Evolutionary conservation across 1,284 basidiomycete species (phyloP).

Genomic region (Cutaneotrichosporon arboriforme): DNA sequence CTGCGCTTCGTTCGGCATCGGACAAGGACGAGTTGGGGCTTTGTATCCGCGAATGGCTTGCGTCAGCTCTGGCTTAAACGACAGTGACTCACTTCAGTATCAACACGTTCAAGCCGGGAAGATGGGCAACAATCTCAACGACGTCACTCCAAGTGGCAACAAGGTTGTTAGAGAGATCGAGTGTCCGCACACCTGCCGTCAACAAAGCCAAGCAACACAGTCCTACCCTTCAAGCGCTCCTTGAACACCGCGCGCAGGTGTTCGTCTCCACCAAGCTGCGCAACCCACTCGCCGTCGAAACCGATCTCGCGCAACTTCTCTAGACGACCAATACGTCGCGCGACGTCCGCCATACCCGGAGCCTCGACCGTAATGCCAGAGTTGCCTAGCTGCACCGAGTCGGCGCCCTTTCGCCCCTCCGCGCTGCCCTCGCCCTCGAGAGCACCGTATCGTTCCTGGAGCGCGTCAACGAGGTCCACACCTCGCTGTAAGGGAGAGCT

Average conservation of each 20-base stretch:
- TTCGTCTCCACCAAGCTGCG: constrained; percentile 52
- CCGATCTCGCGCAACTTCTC: constrained; percentile 68
- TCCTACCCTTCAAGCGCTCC: constrained; percentile 26
- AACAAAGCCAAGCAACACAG: constrained; percentile 5
- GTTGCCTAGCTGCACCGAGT: constrained; percentile 63
- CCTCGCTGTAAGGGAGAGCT: constrained; percentile 50
- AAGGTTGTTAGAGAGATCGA: constrained; percentile 78
- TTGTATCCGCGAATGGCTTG: constrained; percentile 54
- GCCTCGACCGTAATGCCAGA: constrained; percentile 82
- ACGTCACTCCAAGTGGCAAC: constrained; percentile 67
- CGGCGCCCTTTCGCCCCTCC: constrained; percentile 37
- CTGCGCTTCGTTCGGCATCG: constrained; percentile 13
- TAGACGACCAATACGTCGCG: constrained; percentile 62
- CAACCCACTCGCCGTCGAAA: constrained; percentile 63
- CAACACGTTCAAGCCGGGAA: constrained; percentile 62
- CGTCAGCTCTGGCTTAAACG: constrained; percentile 7
- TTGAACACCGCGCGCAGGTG: constrained; percentile 24
- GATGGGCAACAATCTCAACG: constrained; percentile 59
- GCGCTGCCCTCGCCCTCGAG: constrained; percentile 39
- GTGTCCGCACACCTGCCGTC: constrained; percentile 61
- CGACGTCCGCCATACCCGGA: constrained; percentile 71
- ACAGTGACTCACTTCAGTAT: constrained; percentile 65
- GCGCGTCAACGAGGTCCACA: constrained; percentile 65
- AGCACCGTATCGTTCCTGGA: constrained; percentile 62
- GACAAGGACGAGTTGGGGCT: constrained; percentile 51